phyloP scores from a whole-genome alignment of 2,329 filamentous ascomycete species.

The Exophiala aquamarina region DNA sequence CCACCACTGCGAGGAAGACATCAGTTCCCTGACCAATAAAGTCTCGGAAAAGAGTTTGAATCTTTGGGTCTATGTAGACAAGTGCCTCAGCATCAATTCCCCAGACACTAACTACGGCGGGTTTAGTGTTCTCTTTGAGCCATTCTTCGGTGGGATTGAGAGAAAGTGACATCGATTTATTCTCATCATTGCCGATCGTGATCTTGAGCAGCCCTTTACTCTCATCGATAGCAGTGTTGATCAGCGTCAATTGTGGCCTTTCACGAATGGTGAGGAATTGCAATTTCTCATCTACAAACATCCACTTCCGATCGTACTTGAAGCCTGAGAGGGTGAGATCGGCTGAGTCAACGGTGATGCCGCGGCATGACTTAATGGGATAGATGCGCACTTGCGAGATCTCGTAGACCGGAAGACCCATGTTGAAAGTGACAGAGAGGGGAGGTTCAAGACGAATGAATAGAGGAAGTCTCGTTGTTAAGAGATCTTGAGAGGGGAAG shows the following conservation, averaged over 20 bases:
- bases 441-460: too few species aligned
- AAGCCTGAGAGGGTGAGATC: slow-evolving; percentile 57
- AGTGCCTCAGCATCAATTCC: slow-evolving; percentile 57
- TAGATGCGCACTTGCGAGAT: slow-evolving; percentile 53
- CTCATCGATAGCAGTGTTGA: slow-evolving; percentile 53
- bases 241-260: slow-evolving; percentile 62
- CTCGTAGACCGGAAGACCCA: slow-evolving; percentile 20
- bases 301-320: slow-evolving; percentile 64
- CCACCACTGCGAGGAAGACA: slow-evolving; percentile 59
- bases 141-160: slow-evolving; percentile 55
- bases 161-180: slow-evolving; percentile 51
- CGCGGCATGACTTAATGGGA: slow-evolving; percentile 67
- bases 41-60: slow-evolving; percentile 55
- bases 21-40: slow-evolving; percentile 46
- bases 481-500: too few species aligned
- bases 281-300: slow-evolving; percentile 58
- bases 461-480: too few species aligned
- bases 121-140: slow-evolving; percentile 54
- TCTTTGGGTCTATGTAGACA: slow-evolving; percentile 47
- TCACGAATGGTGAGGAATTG: slow-evolving; percentile 65
- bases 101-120: slow-evolving; percentile 58
- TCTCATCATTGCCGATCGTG: slow-evolving; percentile 34
- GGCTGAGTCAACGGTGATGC: slow-evolving; percentile 54
- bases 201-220: slow-evolving; percentile 50
- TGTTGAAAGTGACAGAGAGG: background rate